Base-by-base conservation (phyloP, 2,329 filamentous ascomycete genomes). In the Phyllosticta citrichinensis region DNA sequence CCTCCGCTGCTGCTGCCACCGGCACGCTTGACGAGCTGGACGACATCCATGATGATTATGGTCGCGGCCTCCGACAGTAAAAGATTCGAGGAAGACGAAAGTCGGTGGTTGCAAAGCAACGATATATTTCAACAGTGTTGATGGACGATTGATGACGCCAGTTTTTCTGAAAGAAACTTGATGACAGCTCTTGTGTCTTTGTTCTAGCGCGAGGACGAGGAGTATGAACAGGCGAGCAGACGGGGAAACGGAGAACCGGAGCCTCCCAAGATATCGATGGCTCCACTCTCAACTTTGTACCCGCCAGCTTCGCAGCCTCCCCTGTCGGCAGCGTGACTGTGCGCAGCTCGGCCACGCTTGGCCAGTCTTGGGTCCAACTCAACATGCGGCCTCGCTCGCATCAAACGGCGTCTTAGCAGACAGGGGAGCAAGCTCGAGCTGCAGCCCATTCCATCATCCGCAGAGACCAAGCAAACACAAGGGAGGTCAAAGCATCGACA, bases 1-100 rank as follows among this genome's bases (percentile, higher is more conserved):
- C n/a, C 59, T 19, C 59, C 59, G 8, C 47, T 51, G 11, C 58
- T 53, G 14, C 53, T 40, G 20, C 53, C 53, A 14, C 58, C 52
- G 12, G 53, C 53, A 40, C 58, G 58, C 25, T 52, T 60, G 35
- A 56, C 50, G 17, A 60, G 8, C 8, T 55, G 54, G 20, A 52
- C 51, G 24, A 56, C 53, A 14, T 62, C 61, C 61, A 58, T 61
- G 35, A 6, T 40, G 53, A 11, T 19, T 8, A 30, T 19, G 33
- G 17, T 27, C 5, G 40, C 8, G 6, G 20, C 19, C 25, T 25
- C 52, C 40, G 35, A 52, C n/a, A 22, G 40, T 5, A 8, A n/a
- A 4, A 8, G 40, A 14, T 8, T 47, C 40, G 40, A 47, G 14
- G 14, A 47, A 47, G n/a, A n/a, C 27, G 4, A n/a, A n/a, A 47